These are phyloP conservation scores for Halenospora varia DNA, from an alignment of 495 filamentous ascomycete species.

Conservation along the genomic window DNA sequence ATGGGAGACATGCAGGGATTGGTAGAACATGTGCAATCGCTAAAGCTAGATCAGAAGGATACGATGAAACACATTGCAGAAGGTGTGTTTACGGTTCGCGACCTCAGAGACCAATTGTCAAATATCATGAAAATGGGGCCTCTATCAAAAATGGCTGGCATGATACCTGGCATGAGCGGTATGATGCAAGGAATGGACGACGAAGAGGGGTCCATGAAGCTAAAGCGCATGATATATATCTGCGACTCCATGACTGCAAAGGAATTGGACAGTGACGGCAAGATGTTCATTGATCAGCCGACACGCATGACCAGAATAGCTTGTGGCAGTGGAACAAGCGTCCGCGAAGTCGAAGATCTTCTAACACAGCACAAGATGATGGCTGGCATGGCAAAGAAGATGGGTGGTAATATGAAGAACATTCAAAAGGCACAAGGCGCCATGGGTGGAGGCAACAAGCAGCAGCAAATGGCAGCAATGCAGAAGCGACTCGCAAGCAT, in stretches of 20 bases:
- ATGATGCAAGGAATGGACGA: conserved; percentile 96
- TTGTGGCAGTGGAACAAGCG: conserved; percentile 80
- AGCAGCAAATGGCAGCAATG: conserved; percentile 96
- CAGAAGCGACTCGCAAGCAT: conserved; percentile 91
- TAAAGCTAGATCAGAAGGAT: conserved; percentile 96
- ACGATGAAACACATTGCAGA: conserved; percentile 98
- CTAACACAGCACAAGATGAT: conserved; percentile 98
- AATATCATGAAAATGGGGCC: conserved; percentile 99
- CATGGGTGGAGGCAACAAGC: conserved; percentile 79
- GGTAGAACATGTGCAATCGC: conserved; percentile 94
- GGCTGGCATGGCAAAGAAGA: conserved; percentile 98
- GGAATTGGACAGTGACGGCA: conserved; percentile 92
- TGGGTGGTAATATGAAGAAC: conserved; percentile 93
- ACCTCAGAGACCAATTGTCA: conserved; percentile 89
- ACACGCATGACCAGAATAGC: conserved; percentile 93
- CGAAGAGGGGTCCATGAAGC: conserved; percentile 85
- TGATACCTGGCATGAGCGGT: conserved; percentile 92
- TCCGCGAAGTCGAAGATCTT: conserved; percentile 96
- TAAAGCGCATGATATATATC: conserved; percentile 98
- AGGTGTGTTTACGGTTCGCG: conserved; percentile 92
- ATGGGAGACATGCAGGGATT: conserved; percentile 97
- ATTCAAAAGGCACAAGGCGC: conserved; percentile 91
- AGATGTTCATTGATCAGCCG: conserved; percentile 87
- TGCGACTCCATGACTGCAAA: conserved; percentile 96
- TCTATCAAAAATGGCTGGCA: conserved; percentile 93